These are phyloP conservation scores for Leishmania martiniquensis DNA, from an alignment of 208 protist species.

Conservation along the genomic window DNA sequence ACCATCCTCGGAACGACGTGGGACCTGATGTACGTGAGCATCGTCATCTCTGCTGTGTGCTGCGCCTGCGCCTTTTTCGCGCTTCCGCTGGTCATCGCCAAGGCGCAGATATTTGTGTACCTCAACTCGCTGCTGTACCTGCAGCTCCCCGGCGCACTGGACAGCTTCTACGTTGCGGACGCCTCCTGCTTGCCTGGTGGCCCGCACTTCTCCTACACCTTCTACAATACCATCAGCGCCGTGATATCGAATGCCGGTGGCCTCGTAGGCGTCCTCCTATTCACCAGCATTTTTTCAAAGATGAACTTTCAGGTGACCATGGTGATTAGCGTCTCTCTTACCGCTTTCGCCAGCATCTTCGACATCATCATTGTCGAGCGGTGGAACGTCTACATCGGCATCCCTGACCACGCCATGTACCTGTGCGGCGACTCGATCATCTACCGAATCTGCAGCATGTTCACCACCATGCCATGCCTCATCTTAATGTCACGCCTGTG, in stretches of 20 bases:
- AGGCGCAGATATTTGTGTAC: slow-evolving; percentile 35
- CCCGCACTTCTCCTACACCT: slow-evolving; percentile 63
- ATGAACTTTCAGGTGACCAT: slow-evolving; percentile 68
- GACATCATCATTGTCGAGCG: slow-evolving; percentile 81
- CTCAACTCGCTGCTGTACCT: slow-evolving; percentile 47
- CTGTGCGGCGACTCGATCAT: slow-evolving; percentile 70
- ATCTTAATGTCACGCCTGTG: slow-evolving; percentile 81
- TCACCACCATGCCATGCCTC: slow-evolving; percentile 73
- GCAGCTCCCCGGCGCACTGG: slow-evolving; percentile 53
- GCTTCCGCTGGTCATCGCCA: slow-evolving; percentile 40
- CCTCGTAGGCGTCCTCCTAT: slow-evolving; percentile 51
- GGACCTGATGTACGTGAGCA: slow-evolving; percentile 38
- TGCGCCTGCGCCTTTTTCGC: slow-evolving; percentile 30
- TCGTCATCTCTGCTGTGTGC: slow-evolving; percentile 27
- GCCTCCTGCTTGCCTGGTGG: slow-evolving; percentile 51
- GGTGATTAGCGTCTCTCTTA: slow-evolving; percentile 45
- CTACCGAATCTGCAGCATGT: slow-evolving; percentile 56
- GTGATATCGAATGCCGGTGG: slow-evolving; percentile 54
- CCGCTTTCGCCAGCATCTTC: slow-evolving; percentile 56
- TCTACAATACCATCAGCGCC: slow-evolving; percentile 53
- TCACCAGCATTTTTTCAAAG: slow-evolving; percentile 60
- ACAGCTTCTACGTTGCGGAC: slow-evolving; percentile 57
- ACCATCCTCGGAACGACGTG: slow-evolving; percentile 36
- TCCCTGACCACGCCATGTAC: slow-evolving; percentile 73
- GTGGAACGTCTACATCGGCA: slow-evolving; percentile 63